Base-by-base conservation (phyloP, 2,329 filamentous ascomycete genomes). In the Cladobotryum protrusum region DNA sequence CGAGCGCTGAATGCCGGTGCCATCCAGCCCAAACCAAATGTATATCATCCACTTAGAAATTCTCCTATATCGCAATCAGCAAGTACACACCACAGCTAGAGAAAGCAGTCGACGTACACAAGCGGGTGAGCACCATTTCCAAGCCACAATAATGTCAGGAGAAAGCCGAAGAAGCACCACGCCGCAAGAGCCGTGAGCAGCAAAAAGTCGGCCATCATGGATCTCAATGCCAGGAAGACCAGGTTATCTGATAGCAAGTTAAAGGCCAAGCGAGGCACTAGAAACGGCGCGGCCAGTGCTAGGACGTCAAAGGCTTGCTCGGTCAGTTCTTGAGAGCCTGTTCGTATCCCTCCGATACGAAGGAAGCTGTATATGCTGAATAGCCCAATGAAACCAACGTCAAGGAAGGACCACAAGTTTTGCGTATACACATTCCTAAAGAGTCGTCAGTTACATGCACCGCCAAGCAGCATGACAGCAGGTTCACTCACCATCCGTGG, bases 41-140 rank as follows among this genome's bases (percentile, higher is more conserved):
- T 87, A 93, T 2, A 93, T 78, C 87, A 95, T 92, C 89, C 89
- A 95, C 67, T 91, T 90, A 41, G 82, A 82, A 54, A 93, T 90
- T 1, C 84, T 87, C 4, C 75, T 78, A 43, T 12, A 24, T 36
- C 2, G 1, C 2, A 2, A 9, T 52, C 14, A 52, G 50, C n/a
- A 42, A 12, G 18, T 15, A 34, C 11, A 33, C 20, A 20, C 32
- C 17, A 19, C 5, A 1, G 18, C 14, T 8, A 32, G 17, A 8
- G 32, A 6, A 13, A 14, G 32, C 2, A 14, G 13, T 13, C n/a
- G 7, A 65, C 73, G 57, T 66, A 78, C 67, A 86, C 70, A 4
- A 83, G 67, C 46, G 77, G 71, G 47, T 86, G 82, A 1, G 69
- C 66, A 17, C 81, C 83, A 56, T 86, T 77, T 52, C 82, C 82